Evolutionary conservation across 805 yeast species (phyloP).

Genomic region (Torulaspora microellipsoides): DNA sequence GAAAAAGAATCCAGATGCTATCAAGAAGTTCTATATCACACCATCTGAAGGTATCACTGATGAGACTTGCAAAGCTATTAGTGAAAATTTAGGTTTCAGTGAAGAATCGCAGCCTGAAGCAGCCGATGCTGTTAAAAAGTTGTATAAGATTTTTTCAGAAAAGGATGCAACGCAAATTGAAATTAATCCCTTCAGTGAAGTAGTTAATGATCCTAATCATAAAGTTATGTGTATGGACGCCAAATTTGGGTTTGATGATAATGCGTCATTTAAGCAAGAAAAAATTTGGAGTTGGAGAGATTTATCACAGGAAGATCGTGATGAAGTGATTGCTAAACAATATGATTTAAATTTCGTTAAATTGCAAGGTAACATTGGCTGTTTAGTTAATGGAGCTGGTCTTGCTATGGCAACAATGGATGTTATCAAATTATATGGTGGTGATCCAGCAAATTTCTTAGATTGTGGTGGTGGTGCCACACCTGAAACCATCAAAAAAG

Average conservation of each 20-base stretch:
- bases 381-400: slow-evolving; percentile 99
- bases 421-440: slow-evolving; percentile 96
- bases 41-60: slow-evolving; percentile 77
- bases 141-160: slow-evolving; percentile 85
- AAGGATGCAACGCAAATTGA: slow-evolving; percentile 97
- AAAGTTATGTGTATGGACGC: slow-evolving; percentile 98
- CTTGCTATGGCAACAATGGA: slow-evolving; percentile 99
- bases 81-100: slow-evolving; percentile 78
- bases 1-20: slow-evolving; percentile 81
- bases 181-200: slow-evolving; percentile 96
- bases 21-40: slow-evolving; percentile 79
- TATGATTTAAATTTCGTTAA: slow-evolving; percentile 93
- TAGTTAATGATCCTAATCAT: slow-evolving; percentile 50
- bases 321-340: slow-evolving; percentile 88
- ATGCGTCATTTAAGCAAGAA: slow-evolving; percentile 90
- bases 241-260: slow-evolving; percentile 96
- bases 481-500: slow-evolving; percentile 95
- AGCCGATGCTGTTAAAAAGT: slow-evolving; percentile 77
- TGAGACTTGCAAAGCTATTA: slow-evolving; percentile 68
- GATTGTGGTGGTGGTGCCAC: slow-evolving; percentile 99
- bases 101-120: slow-evolving; percentile 75
- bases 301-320: slow-evolving; percentile 94
- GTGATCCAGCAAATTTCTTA: slow-evolving; percentile 97
- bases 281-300: slow-evolving; percentile 98
- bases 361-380: slow-evolving; percentile 97